phyloP scores from a whole-genome alignment of 2,329 filamentous ascomycete genomes.

The Talaromyces sp. region DNA sequence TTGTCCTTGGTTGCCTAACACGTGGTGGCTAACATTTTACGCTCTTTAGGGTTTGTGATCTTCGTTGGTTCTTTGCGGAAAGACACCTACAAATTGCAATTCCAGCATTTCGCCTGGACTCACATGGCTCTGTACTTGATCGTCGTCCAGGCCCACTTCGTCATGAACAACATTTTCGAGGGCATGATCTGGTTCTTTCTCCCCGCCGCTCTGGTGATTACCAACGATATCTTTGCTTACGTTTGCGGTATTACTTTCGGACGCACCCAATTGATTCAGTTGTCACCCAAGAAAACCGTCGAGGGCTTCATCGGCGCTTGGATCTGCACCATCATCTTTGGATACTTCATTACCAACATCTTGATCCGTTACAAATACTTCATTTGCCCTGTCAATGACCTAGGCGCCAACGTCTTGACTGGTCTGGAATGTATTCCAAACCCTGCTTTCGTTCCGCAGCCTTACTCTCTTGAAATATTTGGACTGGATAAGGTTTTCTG shows the following conservation, averaged over 20 bases:
- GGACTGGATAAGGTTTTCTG: slow-evolving; percentile 73
- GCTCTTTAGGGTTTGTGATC: slow-evolving; percentile 81
- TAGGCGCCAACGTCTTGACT: slow-evolving; percentile 90
- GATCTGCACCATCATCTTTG: slow-evolving; percentile 91
- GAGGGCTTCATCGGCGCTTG: slow-evolving; percentile 96
- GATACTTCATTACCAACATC: slow-evolving; percentile 76
- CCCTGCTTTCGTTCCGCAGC: slow-evolving; percentile 81
- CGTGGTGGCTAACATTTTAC: slow-evolving; percentile 15
- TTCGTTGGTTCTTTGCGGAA: slow-evolving; percentile 94
- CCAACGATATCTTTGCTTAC: slow-evolving; percentile 98
- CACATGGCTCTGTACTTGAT: slow-evolving; percentile 99
- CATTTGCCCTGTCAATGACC: slow-evolving; percentile 94
- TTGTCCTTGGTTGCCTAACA: neutral
- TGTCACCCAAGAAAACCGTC: slow-evolving; percentile 98
- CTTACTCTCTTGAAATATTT: slow-evolving; percentile 72
- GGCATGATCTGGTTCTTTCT: slow-evolving; percentile 99
- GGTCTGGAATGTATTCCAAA: slow-evolving; percentile 89
- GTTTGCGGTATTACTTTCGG: slow-evolving; percentile 97
- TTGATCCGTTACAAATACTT: slow-evolving; percentile 94
- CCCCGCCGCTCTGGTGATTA: slow-evolving; percentile 91
- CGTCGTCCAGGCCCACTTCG: slow-evolving; percentile 96
- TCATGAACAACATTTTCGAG: slow-evolving; percentile 99
- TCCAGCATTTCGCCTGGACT: slow-evolving; percentile 98
- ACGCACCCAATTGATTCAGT: slow-evolving; percentile 92
- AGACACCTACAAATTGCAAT: slow-evolving; percentile 97